A percentile compares a stretch with the other conserved stretches of the same genome.
Evolutionary conservation across 2,329 filamentous ascomycete species (phyloP).

Genomic region (Blastomyces parvus): DNA sequence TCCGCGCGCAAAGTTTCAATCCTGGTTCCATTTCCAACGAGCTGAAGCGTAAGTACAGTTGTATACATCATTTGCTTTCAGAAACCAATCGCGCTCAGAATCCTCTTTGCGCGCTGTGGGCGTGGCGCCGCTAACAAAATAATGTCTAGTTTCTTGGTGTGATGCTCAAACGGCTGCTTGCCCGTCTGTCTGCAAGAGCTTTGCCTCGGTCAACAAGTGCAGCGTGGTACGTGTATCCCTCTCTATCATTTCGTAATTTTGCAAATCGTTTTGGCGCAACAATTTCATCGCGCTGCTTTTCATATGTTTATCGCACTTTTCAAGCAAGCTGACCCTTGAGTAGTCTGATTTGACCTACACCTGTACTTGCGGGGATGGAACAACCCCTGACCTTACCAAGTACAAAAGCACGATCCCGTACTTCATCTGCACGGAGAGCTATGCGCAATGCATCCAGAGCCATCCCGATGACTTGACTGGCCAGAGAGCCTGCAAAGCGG

Average conservation of each 20-base stretch:
- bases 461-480: slow-evolving; percentile 39
- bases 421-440: slow-evolving; percentile 50
- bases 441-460: slow-evolving; percentile 38
- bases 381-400: slow-evolving; percentile 44
- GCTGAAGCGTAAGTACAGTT: slow-evolving; percentile 24
- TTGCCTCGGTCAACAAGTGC: slow-evolving; percentile 45
- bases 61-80: not conserved
- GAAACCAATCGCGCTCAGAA: not conserved
- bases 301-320: not conserved
- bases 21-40: slow-evolving; percentile 31
- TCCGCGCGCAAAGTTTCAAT: slow-evolving; percentile 37
- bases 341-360: slow-evolving; percentile 45
- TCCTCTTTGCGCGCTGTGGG: slow-evolving; percentile 1
- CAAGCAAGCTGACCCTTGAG: slow-evolving; percentile 13
- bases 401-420: slow-evolving; percentile 52
- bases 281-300: not conserved
- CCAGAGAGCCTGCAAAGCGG: slow-evolving; percentile 41
- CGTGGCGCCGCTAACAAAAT: slow-evolving; percentile 12
- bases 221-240: slow-evolving; percentile 41
- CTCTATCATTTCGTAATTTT: not conserved
- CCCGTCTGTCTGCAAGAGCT: slow-evolving; percentile 48
- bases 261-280: not conserved
- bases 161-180: slow-evolving; percentile 50
- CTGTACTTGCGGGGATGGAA: slow-evolving; percentile 51
- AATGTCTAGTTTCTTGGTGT: slow-evolving; percentile 46